These are phyloP conservation scores for Phytophthora pluvialis DNA, from an alignment of 352 stramenopile genomes.

Conservation along the genomic window DNA sequence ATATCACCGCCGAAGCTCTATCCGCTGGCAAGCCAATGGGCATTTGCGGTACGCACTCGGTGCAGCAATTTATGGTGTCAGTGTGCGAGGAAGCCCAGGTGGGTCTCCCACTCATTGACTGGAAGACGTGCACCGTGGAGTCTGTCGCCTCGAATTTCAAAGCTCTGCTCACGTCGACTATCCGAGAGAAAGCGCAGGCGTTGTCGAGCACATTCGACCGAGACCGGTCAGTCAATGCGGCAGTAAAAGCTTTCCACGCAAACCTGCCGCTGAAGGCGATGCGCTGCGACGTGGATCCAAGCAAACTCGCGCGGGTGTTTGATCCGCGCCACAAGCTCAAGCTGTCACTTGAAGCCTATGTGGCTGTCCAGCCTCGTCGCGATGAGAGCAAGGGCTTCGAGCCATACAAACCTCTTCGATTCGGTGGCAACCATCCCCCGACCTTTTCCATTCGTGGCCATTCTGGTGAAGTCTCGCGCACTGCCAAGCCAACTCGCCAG, in stretches of 20 bases:
- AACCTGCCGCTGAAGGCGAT: constrained; percentile 80
- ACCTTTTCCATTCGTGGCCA: constrained; percentile 31
- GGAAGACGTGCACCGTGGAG: constrained; percentile 60
- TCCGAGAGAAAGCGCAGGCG: constrained; percentile 44
- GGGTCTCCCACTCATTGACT: constrained; percentile 64
- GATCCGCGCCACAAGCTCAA: constrained; percentile 38
- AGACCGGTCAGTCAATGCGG: constrained; percentile 68
- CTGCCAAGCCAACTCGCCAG: constrained; percentile 9
- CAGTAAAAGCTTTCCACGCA: constrained; percentile 72
- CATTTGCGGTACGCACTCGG: constrained; percentile 87
- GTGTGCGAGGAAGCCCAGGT: constrained; percentile 70
- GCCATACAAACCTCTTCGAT: constrained; percentile 37
- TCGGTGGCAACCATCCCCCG: constrained; percentile 25
- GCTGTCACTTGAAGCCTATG: constrained; percentile 37
- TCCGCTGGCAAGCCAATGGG: constrained; percentile 81
- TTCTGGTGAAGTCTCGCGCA: background rate
- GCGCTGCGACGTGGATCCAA: constrained; percentile 60
- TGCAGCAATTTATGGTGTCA: constrained; percentile 88
- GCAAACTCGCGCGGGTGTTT: constrained; percentile 42
- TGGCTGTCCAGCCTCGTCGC: constrained; percentile 23
- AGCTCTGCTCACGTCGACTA: constrained; percentile 43
- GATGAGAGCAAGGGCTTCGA: constrained; percentile 37
- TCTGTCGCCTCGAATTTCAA: constrained; percentile 62
- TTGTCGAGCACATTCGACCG: constrained; percentile 54
- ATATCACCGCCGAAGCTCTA: constrained; percentile 82